These are phyloP conservation scores for Podaxis carcinomalis DNA, from an alignment of 768 basidiomycete species.

Conservation along the genomic window DNA sequence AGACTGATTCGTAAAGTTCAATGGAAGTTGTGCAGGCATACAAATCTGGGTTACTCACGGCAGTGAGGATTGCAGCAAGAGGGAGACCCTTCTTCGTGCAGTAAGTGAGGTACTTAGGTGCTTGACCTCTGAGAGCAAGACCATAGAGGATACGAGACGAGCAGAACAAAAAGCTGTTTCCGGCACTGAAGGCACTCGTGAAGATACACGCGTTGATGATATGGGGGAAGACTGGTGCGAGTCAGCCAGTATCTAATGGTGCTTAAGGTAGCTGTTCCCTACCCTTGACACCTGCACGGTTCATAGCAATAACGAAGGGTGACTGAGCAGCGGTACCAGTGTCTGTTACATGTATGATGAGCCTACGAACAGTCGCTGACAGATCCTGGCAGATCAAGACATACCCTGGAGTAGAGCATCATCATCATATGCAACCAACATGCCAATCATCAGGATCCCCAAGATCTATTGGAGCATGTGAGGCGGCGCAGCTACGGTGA, in stretches of 20 bases:
- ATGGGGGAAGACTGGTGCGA: conserved; percentile 46
- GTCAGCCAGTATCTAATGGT: neutral
- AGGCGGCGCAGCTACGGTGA: neutral
- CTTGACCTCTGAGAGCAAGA: conserved; percentile 48
- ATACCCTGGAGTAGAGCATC: conserved; percentile 38
- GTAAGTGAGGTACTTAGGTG: conserved; percentile 36
- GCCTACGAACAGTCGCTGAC: neutral
- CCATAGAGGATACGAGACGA: conserved; percentile 50
- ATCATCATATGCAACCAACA: conserved; percentile 75
- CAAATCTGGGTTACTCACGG: conserved; percentile 22
- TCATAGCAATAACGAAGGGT: conserved; percentile 84
- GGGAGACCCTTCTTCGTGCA: conserved; percentile 49
- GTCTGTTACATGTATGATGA: conserved; percentile 16
- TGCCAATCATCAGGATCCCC: conserved; percentile 69
- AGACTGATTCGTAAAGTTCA: conserved; percentile 20
- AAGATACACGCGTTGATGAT: conserved; percentile 74
- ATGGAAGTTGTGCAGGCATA: neutral
- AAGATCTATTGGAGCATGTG: conserved; percentile 21
- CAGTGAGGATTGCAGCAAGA: conserved; percentile 31
- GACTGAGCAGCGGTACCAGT: conserved; percentile 69
- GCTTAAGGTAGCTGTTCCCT: neutral
- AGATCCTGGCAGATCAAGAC: conserved; percentile 9
- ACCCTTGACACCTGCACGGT: conserved; percentile 66
- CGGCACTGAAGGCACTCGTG: conserved; percentile 69
- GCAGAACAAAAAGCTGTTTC: conserved; percentile 61